Evolutionary conservation across 345 rosid species (phyloP).

Genomic region (Brassica cretica): DNA sequence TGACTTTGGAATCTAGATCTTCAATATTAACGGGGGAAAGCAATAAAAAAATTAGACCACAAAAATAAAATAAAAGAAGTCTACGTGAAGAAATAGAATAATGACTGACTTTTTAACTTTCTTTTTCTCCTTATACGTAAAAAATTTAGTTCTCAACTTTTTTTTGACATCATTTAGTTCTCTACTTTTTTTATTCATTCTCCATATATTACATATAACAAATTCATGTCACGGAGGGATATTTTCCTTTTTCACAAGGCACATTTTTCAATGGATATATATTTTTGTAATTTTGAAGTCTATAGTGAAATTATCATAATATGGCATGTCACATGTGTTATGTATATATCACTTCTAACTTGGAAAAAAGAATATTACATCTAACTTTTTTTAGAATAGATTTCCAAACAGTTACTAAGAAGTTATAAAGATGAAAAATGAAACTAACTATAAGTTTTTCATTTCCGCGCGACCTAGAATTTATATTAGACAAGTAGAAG

Average conservation of each 20-base stretch:
- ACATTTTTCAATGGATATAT: background rate
- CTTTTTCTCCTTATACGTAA: background rate
- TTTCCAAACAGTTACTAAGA: background rate
- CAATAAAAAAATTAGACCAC: background rate
- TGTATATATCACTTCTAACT: background rate
- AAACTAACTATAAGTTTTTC: background rate
- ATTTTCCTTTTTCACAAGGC: background rate
- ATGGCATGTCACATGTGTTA: no score
- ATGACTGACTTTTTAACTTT: slow-evolving; percentile 36
- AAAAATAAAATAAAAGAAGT: slow-evolving; percentile 30
- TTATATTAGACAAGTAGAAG: background rate
- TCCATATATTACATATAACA: background rate
- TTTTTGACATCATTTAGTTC: background rate
- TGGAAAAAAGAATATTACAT: no score
- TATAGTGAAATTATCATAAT: background rate
- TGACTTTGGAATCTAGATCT: background rate
- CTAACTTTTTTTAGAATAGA: background rate
- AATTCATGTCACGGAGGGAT: background rate
- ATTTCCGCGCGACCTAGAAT: background rate
- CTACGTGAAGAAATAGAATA: slow-evolving; percentile 48
- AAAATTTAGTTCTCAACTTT: background rate
- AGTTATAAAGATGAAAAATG: background rate
- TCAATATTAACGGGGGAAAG: background rate
- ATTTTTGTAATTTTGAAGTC: background rate
- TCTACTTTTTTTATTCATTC: background rate